Evolutionary conservation across 768 basidiomycete species (phyloP).

Genomic region (Phylloporus sp.): DNA sequence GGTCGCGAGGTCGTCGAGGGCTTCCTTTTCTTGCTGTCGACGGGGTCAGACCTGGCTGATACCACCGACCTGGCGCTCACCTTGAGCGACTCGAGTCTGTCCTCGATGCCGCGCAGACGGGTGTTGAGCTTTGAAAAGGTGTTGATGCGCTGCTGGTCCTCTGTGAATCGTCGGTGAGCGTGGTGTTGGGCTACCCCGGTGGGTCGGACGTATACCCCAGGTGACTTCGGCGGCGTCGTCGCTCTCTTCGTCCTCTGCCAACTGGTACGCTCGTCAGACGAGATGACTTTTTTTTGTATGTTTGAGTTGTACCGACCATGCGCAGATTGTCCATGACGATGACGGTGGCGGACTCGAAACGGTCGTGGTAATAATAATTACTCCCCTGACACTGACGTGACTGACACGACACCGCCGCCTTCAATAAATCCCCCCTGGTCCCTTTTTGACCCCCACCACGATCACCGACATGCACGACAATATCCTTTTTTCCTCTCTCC

Average conservation of each 20-base stretch:
- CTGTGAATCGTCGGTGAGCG: constrained; percentile 30
- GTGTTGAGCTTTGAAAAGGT: constrained; percentile 88
- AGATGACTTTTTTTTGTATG: no score
- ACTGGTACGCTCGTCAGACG: constrained; percentile 34
- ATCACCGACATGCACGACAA: no score
- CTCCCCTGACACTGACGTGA: no score
- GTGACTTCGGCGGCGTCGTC: constrained; percentile 76
- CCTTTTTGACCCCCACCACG: no score
- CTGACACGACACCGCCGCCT: no score
- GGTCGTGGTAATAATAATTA: no score
- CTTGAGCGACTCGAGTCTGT: constrained; percentile 67
- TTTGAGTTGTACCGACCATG: constrained; percentile 47
- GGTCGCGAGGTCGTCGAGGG: constrained; percentile 80
- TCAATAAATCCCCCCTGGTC: no score
- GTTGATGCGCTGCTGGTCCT: constrained; percentile 89
- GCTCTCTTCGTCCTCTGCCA: constrained; percentile 71
- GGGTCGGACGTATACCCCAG: constrained; percentile 54
- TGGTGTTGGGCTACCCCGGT: no score
- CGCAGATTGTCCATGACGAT: constrained; percentile 51
- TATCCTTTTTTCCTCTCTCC: no score
- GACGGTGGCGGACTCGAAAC: no score
- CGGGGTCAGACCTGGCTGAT: no score
- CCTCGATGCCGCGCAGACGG: constrained; percentile 65
- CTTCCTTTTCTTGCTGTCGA: constrained; percentile 86
- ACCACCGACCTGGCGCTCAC: no score